A percentile compares a stretch with the other conserved stretches of the same genome.
Conservation (phyloP, 108 stramenopile species). For the Cyclostephanos tholiformis region DNA sequence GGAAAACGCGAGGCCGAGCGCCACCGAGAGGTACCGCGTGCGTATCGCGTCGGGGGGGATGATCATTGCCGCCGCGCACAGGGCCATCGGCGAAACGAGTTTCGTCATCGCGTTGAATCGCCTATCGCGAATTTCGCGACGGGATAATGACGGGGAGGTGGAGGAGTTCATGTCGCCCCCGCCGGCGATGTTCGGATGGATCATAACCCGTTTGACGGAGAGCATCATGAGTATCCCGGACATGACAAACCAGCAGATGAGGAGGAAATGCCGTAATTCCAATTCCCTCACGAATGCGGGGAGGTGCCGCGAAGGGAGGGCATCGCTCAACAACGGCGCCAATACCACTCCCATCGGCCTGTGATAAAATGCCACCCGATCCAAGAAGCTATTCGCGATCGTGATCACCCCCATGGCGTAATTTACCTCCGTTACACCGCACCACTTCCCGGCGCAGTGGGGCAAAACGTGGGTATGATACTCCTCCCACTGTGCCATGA, state of each 20-base stretch:
- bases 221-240: conserved; percentile 42
- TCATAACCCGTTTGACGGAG: conserved; percentile 51
- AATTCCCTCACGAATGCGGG: conserved; percentile 30
- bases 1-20: conserved; percentile 66
- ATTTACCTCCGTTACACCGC: conserved; percentile 87
- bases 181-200: conserved; percentile 38
- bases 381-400: conserved; percentile 44
- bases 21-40: conserved; percentile 52
- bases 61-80: conserved; percentile 44
- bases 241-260: conserved; percentile 48
- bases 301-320: not conserved
- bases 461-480: conserved; percentile 88
- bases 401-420: conserved; percentile 50
- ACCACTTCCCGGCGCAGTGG: conserved; percentile 61
- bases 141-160: conserved; percentile 3
- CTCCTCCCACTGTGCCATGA: conserved; percentile 96
- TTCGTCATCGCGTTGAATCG: conserved; percentile 61
- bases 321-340: conserved; percentile 3
- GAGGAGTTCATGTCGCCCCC: not conserved
- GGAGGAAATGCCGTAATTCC: conserved; percentile 50
- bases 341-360: conserved; percentile 39
- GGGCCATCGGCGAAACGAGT: conserved; percentile 52
- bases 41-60: conserved; percentile 39
- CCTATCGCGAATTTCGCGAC: conserved; percentile 13
- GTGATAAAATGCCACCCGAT: conserved; percentile 51